Conservation (phyloP, 1,139 yeast species). For the Suhomyces chickasaworum region DNA sequence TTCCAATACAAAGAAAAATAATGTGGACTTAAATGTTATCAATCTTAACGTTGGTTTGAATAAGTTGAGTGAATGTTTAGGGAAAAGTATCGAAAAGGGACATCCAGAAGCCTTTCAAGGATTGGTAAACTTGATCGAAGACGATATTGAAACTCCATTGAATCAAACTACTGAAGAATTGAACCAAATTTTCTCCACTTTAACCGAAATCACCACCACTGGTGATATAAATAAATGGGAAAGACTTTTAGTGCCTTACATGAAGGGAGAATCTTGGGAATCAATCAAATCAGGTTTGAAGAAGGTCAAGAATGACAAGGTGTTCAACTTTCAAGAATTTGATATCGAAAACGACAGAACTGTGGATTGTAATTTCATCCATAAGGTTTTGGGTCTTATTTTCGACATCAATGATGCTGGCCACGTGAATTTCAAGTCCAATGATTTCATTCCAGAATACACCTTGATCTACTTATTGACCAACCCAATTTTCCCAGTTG, state of each 20-base stretch:
- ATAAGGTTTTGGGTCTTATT: slow-evolving; percentile 48
- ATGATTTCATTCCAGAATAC: slow-evolving; percentile 52
- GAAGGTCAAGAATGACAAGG: slow-evolving; percentile 17
- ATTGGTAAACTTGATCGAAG: slow-evolving; percentile 20
- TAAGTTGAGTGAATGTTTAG: slow-evolving; percentile 69
- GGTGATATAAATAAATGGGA: slow-evolving; percentile 34
- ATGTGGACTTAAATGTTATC: slow-evolving; percentile 44
- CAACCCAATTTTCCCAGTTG: slow-evolving; percentile 80
- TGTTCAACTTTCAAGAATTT: slow-evolving; percentile 40
- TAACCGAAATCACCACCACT: slow-evolving; percentile 22
- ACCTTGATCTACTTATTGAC: slow-evolving; percentile 75
- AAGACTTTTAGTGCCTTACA: slow-evolving; percentile 34
- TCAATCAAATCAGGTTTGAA: slow-evolving; percentile 23
- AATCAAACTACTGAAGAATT: slow-evolving; percentile 24
- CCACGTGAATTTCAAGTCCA: slow-evolving; percentile 23
- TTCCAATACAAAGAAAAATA: slow-evolving; percentile 45
- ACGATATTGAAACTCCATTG: slow-evolving; percentile 26
- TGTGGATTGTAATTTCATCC: slow-evolving; percentile 63
- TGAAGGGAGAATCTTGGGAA: slow-evolving; percentile 34
- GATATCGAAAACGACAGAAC: slow-evolving; percentile 70
- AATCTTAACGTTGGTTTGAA: slow-evolving; percentile 71
- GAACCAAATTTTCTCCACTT: slow-evolving; percentile 25
- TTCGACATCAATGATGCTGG: slow-evolving; percentile 27
- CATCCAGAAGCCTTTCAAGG: slow-evolving; percentile 17
- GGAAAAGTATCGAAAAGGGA: slow-evolving; percentile 52